These are phyloP conservation scores for Microsporum canis DNA, from an alignment of 2,329 filamentous ascomycete genomes.

Conservation along the genomic window DNA sequence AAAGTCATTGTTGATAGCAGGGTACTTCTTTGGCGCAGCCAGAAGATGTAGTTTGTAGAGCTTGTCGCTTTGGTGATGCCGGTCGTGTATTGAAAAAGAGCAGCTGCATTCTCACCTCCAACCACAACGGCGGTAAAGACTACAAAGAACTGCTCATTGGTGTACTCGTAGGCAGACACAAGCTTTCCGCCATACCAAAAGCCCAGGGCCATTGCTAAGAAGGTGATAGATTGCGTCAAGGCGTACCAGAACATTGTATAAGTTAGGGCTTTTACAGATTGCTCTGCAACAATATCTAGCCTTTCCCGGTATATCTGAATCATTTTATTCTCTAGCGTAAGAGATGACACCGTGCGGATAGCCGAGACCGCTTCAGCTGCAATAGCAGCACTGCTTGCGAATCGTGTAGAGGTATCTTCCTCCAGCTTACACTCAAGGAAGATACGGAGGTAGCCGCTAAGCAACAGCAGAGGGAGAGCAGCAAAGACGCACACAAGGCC, in stretches of 20 bases:
- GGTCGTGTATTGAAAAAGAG: slow-evolving; percentile 63
- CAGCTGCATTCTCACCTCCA: slow-evolving; percentile 59
- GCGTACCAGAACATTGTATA: slow-evolving; percentile 39
- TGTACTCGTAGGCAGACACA: slow-evolving; percentile 55
- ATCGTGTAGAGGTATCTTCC: slow-evolving; percentile 42
- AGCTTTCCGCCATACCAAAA: slow-evolving; percentile 71
- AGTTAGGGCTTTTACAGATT: slow-evolving; percentile 39
- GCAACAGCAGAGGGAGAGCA: slow-evolving; percentile 56
- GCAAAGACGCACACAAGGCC: slow-evolving; percentile 56
- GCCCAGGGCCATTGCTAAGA: slow-evolving; percentile 60
- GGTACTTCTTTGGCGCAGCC: slow-evolving; percentile 70
- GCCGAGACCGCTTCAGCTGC: slow-evolving; percentile 42
- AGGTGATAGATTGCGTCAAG: slow-evolving; percentile 40
- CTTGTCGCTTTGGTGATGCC: slow-evolving; percentile 58
- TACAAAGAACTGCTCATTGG: slow-evolving; percentile 60
- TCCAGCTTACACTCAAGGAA: slow-evolving; percentile 49
- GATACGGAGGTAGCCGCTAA: slow-evolving; percentile 58
- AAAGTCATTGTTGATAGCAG: slow-evolving; percentile 43
- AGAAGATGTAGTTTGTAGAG: slow-evolving; percentile 61
- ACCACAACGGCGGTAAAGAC: slow-evolving; percentile 61
- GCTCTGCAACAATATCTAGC: slow-evolving; percentile 34
- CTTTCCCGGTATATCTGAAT: slow-evolving; percentile 37
- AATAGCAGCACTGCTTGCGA: slow-evolving; percentile 41
- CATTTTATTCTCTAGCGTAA: slow-evolving; percentile 43
- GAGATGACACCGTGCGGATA: slow-evolving; percentile 42